Base-by-base conservation (phyloP, 2,329 filamentous ascomycete genomes). In the Fonsecaea multimorphosa region DNA sequence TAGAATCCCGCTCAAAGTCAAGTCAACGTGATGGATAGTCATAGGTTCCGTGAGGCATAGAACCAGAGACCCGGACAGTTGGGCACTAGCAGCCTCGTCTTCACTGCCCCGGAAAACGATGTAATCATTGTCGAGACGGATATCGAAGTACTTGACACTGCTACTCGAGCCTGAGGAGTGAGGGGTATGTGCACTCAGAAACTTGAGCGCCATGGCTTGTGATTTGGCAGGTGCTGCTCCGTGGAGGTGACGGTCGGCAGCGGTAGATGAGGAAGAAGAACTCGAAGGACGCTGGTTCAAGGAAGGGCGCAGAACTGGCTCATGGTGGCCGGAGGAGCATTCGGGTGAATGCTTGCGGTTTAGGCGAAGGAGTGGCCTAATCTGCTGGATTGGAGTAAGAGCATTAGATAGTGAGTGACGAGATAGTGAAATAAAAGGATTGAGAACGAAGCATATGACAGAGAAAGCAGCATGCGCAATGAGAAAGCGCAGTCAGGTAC, bases 101-200 rank as follows among this genome's bases (percentile, higher is more conserved):
- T 91, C 88, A 71, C 81, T 85, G 66, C 91, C 91, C 60, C 91
- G 88, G 69, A 95, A 89, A 32, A 94, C 88, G 65, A 94, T 86
- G 64, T 93, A 91, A 73, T 92, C 89, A 73, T 90, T 89, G 59
- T 93, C 90, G 66, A 93, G 85, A 59, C 91, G 78, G 69, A 82
- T 82, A 73, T 83, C 80, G 67, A 82, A 83, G 67, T 81, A 80
- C 71, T 82, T 82, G 70, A 80, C 79, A 68, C 78, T 76, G 70
- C 77, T 82, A 63, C 67, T 73, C 22, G 63, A 53, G 12, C 68
- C 75, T 70, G 76, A 78, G 58, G 76, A 78, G 58, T 77, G 76
- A 66, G 76, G 72, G 53, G 76, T 74, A 71, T 72, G 71, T n/a
- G 63, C 51, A 63, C 77, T 77, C 58, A 82, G 78, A 70, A 82